A percentile compares a stretch with the other conserved stretches of the same genome.
Conservation (phyloP, 352 stramenopile genomes). For the Lagenidium sp. region DNA sequence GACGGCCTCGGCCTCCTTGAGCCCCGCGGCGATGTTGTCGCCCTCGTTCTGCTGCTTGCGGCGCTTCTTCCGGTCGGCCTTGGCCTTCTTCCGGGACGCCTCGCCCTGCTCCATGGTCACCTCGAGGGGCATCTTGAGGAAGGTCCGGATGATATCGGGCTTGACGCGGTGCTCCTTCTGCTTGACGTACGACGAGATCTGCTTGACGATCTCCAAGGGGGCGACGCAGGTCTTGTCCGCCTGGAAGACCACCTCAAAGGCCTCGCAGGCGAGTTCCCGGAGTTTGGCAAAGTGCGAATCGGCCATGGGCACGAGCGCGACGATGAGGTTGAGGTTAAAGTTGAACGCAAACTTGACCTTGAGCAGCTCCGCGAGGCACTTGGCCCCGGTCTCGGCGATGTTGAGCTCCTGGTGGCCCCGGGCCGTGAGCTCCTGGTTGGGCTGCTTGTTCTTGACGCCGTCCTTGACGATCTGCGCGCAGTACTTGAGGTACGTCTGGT, state of each 20-base stretch:
- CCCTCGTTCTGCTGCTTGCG: slow-evolving; percentile 63
- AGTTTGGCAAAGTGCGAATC: slow-evolving; percentile 51
- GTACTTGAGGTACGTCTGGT: slow-evolving; percentile 79
- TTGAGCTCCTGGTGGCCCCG: slow-evolving; percentile 34
- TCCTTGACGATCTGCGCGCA: slow-evolving; percentile 52
- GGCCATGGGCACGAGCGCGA: slow-evolving; percentile 70
- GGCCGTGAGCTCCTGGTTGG: slow-evolving; percentile 23
- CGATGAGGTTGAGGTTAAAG: slow-evolving; percentile 80
- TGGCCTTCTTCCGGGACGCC: slow-evolving; percentile 64
- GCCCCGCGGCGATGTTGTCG: slow-evolving; percentile 83
- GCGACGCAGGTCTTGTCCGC: slow-evolving; percentile 57
- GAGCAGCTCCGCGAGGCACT: slow-evolving; percentile 70
- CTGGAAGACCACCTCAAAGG: slow-evolving; percentile 69
- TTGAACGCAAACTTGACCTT: slow-evolving; percentile 84
- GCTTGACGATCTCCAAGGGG: slow-evolving; percentile 71
- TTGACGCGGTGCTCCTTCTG: slow-evolving; percentile 80
- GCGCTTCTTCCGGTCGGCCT: slow-evolving; percentile 79
- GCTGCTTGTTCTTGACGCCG: slow-evolving; percentile 43
- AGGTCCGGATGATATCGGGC: slow-evolving; percentile 59
- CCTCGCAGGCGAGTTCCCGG: slow-evolving; percentile 40
- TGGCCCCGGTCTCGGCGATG: slow-evolving; percentile 55
- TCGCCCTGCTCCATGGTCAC: slow-evolving; percentile 85
- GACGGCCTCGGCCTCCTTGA: slow-evolving; percentile 93
- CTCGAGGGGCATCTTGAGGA: slow-evolving; percentile 72
- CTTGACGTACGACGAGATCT: slow-evolving; percentile 79